Evolutionary conservation across 305 asterid genomes (phyloP).

Genomic region (Plantago rigida): DNA sequence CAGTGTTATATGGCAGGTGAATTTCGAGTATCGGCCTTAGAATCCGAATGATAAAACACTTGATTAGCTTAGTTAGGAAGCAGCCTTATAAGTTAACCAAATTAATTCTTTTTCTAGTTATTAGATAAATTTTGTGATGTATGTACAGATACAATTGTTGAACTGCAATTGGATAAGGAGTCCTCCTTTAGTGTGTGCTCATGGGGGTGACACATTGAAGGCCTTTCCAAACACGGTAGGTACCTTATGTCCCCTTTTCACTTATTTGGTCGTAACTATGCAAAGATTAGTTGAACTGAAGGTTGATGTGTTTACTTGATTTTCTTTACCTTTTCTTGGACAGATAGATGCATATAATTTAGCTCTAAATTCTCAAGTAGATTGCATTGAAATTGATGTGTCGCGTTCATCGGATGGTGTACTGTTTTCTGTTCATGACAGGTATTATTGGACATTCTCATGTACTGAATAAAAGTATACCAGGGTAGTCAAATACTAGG

Average conservation of each 20-base stretch:
- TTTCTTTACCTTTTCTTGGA: slow-evolving; percentile 13
- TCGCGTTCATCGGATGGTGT: slow-evolving; percentile 91
- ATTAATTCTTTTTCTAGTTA: too few relatives aligned
- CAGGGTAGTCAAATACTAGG: too few relatives aligned
- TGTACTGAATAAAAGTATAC: too few relatives aligned
- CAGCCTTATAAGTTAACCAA: too few relatives aligned
- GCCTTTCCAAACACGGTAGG: slow-evolving; percentile 94
- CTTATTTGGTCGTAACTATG: not conserved
- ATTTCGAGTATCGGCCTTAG: too few relatives aligned
- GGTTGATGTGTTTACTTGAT: not conserved
- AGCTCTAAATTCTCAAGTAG: slow-evolving; percentile 73
- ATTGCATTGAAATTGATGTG: slow-evolving; percentile 86
- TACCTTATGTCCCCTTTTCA: slow-evolving; percentile 17
- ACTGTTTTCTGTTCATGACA: slow-evolving; percentile 86
- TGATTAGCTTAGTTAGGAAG: too few relatives aligned
- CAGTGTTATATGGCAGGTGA: too few relatives aligned
- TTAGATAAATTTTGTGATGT: slow-evolving; percentile 18
- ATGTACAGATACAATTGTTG: slow-evolving; percentile 48
- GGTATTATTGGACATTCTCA: slow-evolving; percentile 36
- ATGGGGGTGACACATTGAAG: slow-evolving; percentile 89
- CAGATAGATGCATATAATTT: slow-evolving; percentile 67
- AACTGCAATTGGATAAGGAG: slow-evolving; percentile 70
- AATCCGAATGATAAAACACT: too few relatives aligned
- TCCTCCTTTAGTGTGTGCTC: slow-evolving; percentile 93
- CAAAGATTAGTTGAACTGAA: too few relatives aligned